Evolutionary conservation across 352 stramenopile species (phyloP), one percentile per base, ranked within the genome.

Genomic region (Albugo laibachii): DNA sequence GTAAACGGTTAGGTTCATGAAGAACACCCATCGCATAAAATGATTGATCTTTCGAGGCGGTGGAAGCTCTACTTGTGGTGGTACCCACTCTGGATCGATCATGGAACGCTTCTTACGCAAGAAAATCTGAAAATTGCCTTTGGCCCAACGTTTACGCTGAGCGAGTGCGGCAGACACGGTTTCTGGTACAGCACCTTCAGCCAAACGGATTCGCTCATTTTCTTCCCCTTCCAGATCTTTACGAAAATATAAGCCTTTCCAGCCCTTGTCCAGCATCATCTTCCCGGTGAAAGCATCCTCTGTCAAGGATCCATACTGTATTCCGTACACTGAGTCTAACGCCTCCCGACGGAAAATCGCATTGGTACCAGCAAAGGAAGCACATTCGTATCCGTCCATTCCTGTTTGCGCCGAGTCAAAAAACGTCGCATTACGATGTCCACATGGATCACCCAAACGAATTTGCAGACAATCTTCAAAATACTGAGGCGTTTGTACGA

Each of bases 201-300:
- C 70, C 35, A 83, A 48, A 44, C 70, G 70, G 47, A 83, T 83
- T 47, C 70, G 70, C 18, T 83, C 70, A 16, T 58, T 56, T 45
- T 75, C 63, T 53, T 83, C 70, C 14, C 70, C 70, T 58, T 83
- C 70, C 8, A 83, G 41, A 53, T 83, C 70, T 54, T 83, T 83
- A 44, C 70, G 70, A 59, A 83, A 83, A 58, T 83, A 83, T 27
- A 75, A 57, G 1, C 62, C 70, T 53, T 83, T 83, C 70, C 70
- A 83, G 36, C 70, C 70, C 66, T 80, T 83, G 56, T 80, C 67
- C 46, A 83, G 70, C 70, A 83, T 80, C 64, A 80, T 77, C 57
- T 80, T 78, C 46, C 70, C 70, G 31, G 70, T 83, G 53, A 79
- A 83, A 1, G 67, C 67, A 47, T 86, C 73, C 52, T 86, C 73